Evolutionary conservation across 2,329 filamentous ascomycete species (phyloP).

Genomic region (Aureobasidium sp.): DNA sequence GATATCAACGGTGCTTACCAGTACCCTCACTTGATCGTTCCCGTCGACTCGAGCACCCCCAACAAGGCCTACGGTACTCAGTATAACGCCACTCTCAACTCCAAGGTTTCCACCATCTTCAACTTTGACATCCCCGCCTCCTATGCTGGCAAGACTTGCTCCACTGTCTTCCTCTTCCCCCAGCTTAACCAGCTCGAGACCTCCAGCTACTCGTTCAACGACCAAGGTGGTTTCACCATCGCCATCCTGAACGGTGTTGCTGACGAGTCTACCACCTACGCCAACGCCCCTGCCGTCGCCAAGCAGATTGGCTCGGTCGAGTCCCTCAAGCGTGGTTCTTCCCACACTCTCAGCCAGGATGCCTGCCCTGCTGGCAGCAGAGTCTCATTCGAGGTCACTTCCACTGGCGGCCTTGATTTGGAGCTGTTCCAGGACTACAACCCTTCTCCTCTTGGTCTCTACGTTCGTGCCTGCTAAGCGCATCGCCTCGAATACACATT

Average conservation of each 20-base stretch:
- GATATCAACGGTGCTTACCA: slow-evolving; percentile 23
- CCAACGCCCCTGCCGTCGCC: slow-evolving; percentile 11
- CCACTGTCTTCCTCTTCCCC: slow-evolving; percentile 57
- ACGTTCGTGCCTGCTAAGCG: slow-evolving; percentile 9
- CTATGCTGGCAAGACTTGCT: slow-evolving; percentile 51
- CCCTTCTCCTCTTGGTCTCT: slow-evolving; percentile 14
- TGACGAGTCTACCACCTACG: slow-evolving; percentile 37
- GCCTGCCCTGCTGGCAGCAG: slow-evolving; percentile 21
- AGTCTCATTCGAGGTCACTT: slow-evolving; percentile 19
- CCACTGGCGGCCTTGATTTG: slow-evolving; percentile 17
- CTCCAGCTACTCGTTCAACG: slow-evolving; percentile 47
- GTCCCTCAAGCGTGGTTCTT: slow-evolving; percentile 19
- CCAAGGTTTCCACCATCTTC: slow-evolving; percentile 51
- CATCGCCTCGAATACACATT: neutral
- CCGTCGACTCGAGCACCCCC: slow-evolving; percentile 48
- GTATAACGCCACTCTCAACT: slow-evolving; percentile 47
- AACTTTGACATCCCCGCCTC: slow-evolving; percentile 56
- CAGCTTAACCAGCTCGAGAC: slow-evolving; percentile 47
- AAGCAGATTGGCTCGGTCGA: slow-evolving; percentile 13
- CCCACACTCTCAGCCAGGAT: slow-evolving; percentile 20
- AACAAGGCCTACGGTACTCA: slow-evolving; percentile 44
- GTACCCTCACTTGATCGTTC: slow-evolving; percentile 52
- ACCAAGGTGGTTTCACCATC: slow-evolving; percentile 38
- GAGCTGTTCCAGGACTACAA: slow-evolving; percentile 23
- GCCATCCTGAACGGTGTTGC: slow-evolving; percentile 38